Conservation (phyloP, 805 yeast genomes). For the Candida jianshihensis region DNA sequence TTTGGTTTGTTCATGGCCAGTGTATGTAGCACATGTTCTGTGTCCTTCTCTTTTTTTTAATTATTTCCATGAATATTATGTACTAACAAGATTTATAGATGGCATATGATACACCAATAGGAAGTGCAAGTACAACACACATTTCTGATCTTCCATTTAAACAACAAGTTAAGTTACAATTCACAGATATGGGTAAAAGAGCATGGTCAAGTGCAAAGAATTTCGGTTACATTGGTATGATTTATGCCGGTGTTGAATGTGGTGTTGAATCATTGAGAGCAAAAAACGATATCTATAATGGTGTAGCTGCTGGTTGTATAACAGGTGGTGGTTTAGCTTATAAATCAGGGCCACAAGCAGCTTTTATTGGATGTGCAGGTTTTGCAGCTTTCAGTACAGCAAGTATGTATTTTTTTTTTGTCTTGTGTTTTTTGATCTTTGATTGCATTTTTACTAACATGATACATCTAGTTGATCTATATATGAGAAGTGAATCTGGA, state of each 20-base stretch:
- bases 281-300: constrained; percentile 87
- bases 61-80: not conserved
- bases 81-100: constrained; percentile 27
- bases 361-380: constrained; percentile 90
- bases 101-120: constrained; percentile 79
- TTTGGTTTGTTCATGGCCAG: constrained; percentile 92
- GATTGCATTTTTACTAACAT: constrained; percentile 7
- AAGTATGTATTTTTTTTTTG: constrained; percentile 23
- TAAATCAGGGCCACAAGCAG: constrained; percentile 91
- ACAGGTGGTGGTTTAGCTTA: constrained; percentile 96
- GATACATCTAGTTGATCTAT: too few relatives aligned
- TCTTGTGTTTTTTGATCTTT: not conserved
- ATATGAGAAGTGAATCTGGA: constrained; percentile 76
- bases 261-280: constrained; percentile 80
- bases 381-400: constrained; percentile 94
- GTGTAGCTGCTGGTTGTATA: constrained; percentile 87
- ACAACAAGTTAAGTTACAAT: constrained; percentile 89
- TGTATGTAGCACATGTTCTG: too few relatives aligned
- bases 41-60: not conserved
- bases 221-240: constrained; percentile 88
- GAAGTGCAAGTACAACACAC: constrained; percentile 42
- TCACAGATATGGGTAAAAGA: constrained; percentile 85
- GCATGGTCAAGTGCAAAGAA: constrained; percentile 87
- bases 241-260: constrained; percentile 91
- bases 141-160: constrained; percentile 82